Base-by-base conservation (phyloP, 2,329 filamentous ascomycete species). In the Clonostachys rhizophaga region DNA sequence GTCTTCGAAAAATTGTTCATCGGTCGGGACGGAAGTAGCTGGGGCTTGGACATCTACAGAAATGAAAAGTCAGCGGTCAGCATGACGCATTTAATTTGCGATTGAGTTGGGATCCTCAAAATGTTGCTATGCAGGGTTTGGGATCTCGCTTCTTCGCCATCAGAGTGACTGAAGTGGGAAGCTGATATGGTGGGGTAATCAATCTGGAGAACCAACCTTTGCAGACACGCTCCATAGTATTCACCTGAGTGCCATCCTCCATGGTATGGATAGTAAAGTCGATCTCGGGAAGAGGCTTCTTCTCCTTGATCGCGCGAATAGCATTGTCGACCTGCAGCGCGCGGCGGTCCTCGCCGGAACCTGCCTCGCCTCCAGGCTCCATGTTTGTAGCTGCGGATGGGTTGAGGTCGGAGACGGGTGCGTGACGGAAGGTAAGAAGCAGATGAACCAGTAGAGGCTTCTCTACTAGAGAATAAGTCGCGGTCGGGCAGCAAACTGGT, bases 261-360 rank as follows among this genome's bases (percentile, higher is more conserved):
- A 97, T 96, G 52, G 88, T 94, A 70, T 99, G 94, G 63, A 99
- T 84, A 48, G 90, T 95, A 68, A 99, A 99, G 75, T 99, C 94
- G 62, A 99, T 97, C 78, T 97, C 92, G 49, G 94, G 94, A 44
- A 95, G 79, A 47, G 92, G 91, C 76, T 88, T 92, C 86, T 97
- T 97, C 61, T 96, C 84, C 67, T 86, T 84, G 62, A 99, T 91
- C 51, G 94, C 94, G 67, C 89, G 89, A 63, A 92, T 86, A 58
- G 89, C 87, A 81, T 90, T 92, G 73, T 96, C 90, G 64, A 96
- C 80, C 68, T 87, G 83, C 60, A 71, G 83, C 60, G 70, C 65
- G 60, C 67, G 77, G 65, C 74, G 76, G 43, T 75, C 70, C 44
- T 74, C 72, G 55, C 54, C 56, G 45, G 64, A 52, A 52, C 54